Evolutionary conservation across 495 filamentous ascomycete species (phyloP), one percentile per base, ranked within the genome.

Genomic region (Lasiosphaeriaceae sp.): DNA sequence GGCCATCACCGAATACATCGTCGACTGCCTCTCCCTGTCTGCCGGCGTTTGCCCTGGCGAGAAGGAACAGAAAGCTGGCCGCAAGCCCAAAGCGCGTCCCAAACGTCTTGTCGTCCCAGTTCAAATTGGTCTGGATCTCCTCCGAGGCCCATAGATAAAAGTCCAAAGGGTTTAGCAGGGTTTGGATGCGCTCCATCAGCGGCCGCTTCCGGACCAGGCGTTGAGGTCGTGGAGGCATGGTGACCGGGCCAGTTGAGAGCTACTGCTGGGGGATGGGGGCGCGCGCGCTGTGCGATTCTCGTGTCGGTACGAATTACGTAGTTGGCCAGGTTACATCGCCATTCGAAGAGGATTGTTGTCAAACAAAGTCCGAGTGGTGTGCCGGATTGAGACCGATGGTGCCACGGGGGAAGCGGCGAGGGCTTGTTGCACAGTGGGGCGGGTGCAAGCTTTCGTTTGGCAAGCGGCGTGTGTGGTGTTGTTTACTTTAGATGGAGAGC

Each of bases 111-210:
- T 92, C 87, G 62, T 96, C 88, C 89, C 90, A 96, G 51, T 95
- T 90, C 60, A 86, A 81, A 1, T 31, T 31, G 4, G 88, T 86
- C 65, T 96, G 90, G 56, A 97, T 78, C 71, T 93, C 88, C 64
- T 96, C 92, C 1, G 90, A 95, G 2, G 96, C 71, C 86, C 88
- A 93, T 20, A 97, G 81, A 35, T 94, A 76, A 68, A 91, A 88
- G 72, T 98, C 94, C 69, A 87, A 80, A 21, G 91, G 92, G 64
- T 97, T 91, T 31, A 98, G 76, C 68, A 85, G 85, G 47, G 85
- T 77, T 64, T 83, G 81, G 61, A 97, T 79, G 58, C 92, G 87
- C 76, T 96, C 85, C 2, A 69, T 56, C 63, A 96, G 77, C 63
- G 93, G 84, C 55, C 82, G 82, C 39, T 84, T 84, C 64, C 94